Evolutionary conservation across 164 flowering plant species (phyloP).

Genomic region (Santalum album): DNA sequence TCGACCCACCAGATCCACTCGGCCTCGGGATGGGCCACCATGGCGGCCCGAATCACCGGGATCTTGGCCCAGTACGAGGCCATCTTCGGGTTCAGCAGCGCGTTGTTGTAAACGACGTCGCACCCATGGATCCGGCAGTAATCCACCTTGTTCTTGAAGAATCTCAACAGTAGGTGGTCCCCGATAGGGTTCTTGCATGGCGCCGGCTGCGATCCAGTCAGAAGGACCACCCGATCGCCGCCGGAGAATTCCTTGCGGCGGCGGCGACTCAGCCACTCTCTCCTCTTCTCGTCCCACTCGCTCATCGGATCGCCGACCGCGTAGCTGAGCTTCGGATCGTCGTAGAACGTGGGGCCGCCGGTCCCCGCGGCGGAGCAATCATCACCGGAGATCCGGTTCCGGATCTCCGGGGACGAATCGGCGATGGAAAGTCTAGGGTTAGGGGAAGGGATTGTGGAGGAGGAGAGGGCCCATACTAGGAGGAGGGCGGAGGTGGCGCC

Average conservation of each 20-base stretch:
- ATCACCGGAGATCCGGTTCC: too few relatives aligned
- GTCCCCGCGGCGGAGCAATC: too few relatives aligned
- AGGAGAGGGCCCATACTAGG: not conserved
- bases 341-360: constrained; percentile 41
- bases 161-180: constrained; percentile 45
- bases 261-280: constrained; percentile 36
- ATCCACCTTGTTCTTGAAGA: constrained; percentile 68
- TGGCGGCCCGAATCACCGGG: constrained; percentile 70
- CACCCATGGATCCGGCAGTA: constrained; percentile 56
- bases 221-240: constrained; percentile 24
- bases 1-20: constrained; percentile 99
- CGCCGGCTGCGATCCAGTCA: constrained; percentile 55
- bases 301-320: constrained; percentile 26
- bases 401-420: not conserved
- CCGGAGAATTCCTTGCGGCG: too few relatives aligned
- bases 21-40: constrained; percentile 94
- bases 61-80: constrained; percentile 71
- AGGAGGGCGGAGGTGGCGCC: not conserved
- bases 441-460: not conserved
- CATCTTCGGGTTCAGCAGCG: constrained; percentile 60
- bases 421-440: not conserved
- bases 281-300: constrained; percentile 56
- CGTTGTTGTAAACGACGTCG: constrained; percentile 59
- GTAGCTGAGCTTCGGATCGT: constrained; percentile 40
- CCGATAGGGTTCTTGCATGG: constrained; percentile 53